Evolutionary conservation across 352 stramenopile genomes (phyloP).

Genomic region (Globisporangium abappressorium): DNA sequence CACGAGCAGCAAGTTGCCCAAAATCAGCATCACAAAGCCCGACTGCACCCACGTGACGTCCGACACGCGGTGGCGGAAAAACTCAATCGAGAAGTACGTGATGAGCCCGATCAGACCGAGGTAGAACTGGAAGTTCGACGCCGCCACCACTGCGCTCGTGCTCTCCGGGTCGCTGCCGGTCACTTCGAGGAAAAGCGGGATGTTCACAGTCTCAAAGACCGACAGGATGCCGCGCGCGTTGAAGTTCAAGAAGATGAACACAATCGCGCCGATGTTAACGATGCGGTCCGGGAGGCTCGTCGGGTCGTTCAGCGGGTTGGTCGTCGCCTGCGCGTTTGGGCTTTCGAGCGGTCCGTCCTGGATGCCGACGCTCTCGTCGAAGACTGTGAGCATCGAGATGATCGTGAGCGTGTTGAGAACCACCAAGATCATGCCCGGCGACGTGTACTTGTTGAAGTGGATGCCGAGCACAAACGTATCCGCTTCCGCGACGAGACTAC

Average conservation of each 20-base stretch:
- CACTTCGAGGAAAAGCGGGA: constrained; percentile 72
- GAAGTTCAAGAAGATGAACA: constrained; percentile 86
- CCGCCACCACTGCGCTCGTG: constrained; percentile 48
- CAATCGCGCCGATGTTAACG: constrained; percentile 64
- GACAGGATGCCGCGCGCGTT: constrained; percentile 71
- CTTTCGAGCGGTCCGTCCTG: constrained; percentile 58
- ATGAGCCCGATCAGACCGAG: constrained; percentile 67
- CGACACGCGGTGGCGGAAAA: constrained; percentile 60
- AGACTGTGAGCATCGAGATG: constrained; percentile 55
- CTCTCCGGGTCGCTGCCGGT: constrained; percentile 58
- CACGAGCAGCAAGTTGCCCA: constrained; percentile 58
- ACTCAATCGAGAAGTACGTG: constrained; percentile 79
- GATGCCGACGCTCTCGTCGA: constrained; percentile 50
- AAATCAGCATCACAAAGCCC: constrained; percentile 60
- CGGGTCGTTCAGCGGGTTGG: constrained; percentile 48
- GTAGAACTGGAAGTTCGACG: constrained; percentile 85
- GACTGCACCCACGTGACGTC: constrained; percentile 72
- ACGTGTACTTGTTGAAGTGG: constrained; percentile 78
- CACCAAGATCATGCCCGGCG: constrained; percentile 59
- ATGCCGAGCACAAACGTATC: constrained; percentile 56
- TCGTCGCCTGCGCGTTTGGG: constrained; percentile 29
- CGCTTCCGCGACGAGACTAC: constrained; percentile 58
- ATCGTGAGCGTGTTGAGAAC: constrained; percentile 66
- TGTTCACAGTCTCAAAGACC: constrained; percentile 84
- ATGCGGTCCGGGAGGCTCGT: constrained; percentile 61